Evolutionary conservation across 2,329 filamentous ascomycete species (phyloP), one percentile per base, ranked within the genome.

Genomic region (Aspergillus pseudonomiae): DNA sequence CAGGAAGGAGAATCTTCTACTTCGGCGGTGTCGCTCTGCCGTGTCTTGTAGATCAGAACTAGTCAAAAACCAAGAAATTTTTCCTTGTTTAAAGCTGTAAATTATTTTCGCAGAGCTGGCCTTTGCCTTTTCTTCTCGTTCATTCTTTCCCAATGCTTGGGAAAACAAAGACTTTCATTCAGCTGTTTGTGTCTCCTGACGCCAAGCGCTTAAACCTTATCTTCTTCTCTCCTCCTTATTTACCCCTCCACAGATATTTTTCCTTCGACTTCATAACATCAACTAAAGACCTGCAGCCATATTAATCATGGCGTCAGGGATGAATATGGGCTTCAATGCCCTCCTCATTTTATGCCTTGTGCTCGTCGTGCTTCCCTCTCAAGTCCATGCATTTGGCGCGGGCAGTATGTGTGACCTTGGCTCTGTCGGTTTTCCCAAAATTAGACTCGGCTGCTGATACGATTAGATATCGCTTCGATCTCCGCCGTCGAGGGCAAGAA

Each of bases 401-500:
- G 80, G 80, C 56, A 81, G 78, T 81, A 76, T 60, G 76, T 74
- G 52, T 14, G 11, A 7, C 34, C 43, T 41, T 36, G 7, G 28
- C 46, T 58, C 26, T 46, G 11, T 62, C 24, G 12, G 26, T 56
- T 10, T 52, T 53, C 10, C 19, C 12, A 50, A 30, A 6, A 32
- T 9, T 32, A 16, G 4, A 9, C 48, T 10, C 11, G 9, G 34
- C 45, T n/a, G 34, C 64, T 71, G 50, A 70, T 56, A 26, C 16
- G 10, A 19, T 34, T 57, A 81, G 80, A 82, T 63, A 82, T 82
- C 63, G 80, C 80, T 54, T 84, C 82, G 2, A 82, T 84, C 60
- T 83, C 82, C 1, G 76, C 79, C 24, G 73, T 84, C 48, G 82
- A 84, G 70, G 82, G 82, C 63, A 80, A 81, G 61, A 84, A 84